These are phyloP conservation scores for Alloteropsis angusta DNA, from an alignment of 202 grass and related monocot genomes.

Conservation along the genomic window DNA sequence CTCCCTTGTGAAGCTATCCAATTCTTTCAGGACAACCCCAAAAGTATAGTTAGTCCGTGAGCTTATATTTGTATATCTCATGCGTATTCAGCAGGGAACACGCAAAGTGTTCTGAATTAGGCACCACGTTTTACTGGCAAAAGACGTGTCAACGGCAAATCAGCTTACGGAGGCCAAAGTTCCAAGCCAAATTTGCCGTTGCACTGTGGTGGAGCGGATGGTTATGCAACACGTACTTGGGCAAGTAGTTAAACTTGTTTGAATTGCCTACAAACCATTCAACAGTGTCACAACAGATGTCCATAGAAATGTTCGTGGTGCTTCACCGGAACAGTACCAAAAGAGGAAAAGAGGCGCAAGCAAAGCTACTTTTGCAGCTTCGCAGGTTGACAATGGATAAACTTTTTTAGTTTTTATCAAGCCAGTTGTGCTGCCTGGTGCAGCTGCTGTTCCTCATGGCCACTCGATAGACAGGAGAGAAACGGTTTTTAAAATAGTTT, in stretches of 20 bases:
- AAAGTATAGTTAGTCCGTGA: constrained; percentile 18
- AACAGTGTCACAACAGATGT: neutral
- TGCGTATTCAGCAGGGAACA: neutral
- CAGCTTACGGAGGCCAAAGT: neutral
- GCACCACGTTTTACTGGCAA: constrained; percentile 15
- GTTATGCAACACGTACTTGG: neutral
- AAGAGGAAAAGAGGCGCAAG: neutral
- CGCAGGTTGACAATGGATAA: constrained; percentile 35
- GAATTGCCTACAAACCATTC: constrained; percentile 15
- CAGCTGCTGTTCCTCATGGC: constrained; percentile 3
- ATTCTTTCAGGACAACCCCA: neutral
- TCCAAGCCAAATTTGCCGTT: constrained; percentile 14
- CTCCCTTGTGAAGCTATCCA: constrained; percentile 23
- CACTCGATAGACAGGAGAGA: neutral
- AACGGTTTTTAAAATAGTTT: constrained; percentile 27
- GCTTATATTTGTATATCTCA: neutral
- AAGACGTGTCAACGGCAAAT: constrained; percentile 11
- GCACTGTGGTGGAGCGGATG: neutral
- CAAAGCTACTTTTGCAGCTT: constrained; percentile 19
- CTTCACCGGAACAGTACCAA: constrained; percentile 20
- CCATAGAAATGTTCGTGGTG: neutral
- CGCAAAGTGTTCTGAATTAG: constrained; percentile 13
- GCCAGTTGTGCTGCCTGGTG: neutral
- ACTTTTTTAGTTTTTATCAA: neutral
- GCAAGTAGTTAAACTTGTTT: constrained; percentile 6